phyloP scores from a whole-genome alignment of 2,329 filamentous ascomycete genomes.

The Lomentospora prolificans region DNA sequence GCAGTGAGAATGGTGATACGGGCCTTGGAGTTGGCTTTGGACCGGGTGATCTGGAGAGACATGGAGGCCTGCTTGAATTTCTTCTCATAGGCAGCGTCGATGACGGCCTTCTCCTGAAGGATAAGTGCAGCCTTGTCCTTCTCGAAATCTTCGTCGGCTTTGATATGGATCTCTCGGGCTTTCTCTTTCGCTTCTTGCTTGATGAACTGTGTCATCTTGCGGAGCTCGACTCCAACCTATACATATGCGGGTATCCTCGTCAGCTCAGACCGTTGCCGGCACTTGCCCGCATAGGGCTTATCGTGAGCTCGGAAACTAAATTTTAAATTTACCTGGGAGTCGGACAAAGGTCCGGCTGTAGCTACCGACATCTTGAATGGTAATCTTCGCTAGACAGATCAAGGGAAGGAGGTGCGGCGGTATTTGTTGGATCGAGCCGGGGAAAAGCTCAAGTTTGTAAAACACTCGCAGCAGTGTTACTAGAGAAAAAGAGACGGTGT shows the following conservation, averaged over 20 bases:
- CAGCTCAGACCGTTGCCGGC: conserved; percentile 8
- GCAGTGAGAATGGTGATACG: conserved; percentile 79
- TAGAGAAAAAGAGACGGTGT: background rate
- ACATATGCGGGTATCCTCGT: conserved; percentile 9
- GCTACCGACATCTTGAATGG: conserved; percentile 68
- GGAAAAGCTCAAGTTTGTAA: background rate
- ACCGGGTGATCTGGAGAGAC: conserved; percentile 97
- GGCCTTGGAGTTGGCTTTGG: conserved; percentile 92
- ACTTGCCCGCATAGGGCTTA: conserved; percentile 7
- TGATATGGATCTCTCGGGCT: conserved; percentile 92
- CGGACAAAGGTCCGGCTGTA: conserved; percentile 75
- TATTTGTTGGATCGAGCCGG: background rate
- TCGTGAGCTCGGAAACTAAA: too few relatives aligned
- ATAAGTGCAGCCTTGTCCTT: conserved; percentile 99
- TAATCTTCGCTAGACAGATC: conserved; percentile 12
- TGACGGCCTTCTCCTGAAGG: conserved; percentile 84
- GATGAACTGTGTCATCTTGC: conserved; percentile 99
- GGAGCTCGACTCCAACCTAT: conserved; percentile 93
- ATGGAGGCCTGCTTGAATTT: conserved; percentile 98
- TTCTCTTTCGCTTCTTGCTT: conserved; percentile 97
- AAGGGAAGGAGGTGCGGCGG: conserved; percentile 7
- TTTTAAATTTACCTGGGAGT: conserved; percentile 71
- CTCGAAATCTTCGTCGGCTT: conserved; percentile 97
- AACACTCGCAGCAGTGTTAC: background rate
- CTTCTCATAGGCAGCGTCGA: conserved; percentile 91